Conservation (phyloP, 2,329 filamentous ascomycete species). For the Cladosporium sp. region DNA sequence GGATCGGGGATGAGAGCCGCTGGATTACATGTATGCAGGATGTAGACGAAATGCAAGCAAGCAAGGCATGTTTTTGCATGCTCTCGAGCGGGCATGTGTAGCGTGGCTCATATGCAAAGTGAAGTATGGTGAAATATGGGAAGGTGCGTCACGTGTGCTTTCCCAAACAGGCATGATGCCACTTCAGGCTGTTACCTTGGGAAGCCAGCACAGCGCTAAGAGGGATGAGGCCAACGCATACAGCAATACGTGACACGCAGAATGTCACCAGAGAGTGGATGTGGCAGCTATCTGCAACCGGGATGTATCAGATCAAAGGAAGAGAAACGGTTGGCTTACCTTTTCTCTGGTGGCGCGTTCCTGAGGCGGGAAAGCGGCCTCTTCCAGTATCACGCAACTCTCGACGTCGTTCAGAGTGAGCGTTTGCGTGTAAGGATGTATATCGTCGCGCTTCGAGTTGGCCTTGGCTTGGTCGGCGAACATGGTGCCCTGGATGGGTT, state of each 20-base stretch:
- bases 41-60: background rate
- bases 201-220: background rate
- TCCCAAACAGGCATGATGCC: background rate
- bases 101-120: background rate
- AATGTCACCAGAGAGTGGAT: constrained; percentile 17
- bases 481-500: background rate
- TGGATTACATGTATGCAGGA: background rate
- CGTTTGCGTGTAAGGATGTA: constrained; percentile 70
- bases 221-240: constrained; percentile 24
- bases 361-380: constrained; percentile 53
- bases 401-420: constrained; percentile 65
- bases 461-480: constrained; percentile 7
- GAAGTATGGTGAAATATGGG: background rate
- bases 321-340: constrained; percentile 39
- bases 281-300: background rate
- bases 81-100: background rate
- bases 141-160: constrained; percentile 1
- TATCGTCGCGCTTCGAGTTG: constrained; percentile 45
- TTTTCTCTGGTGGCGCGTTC: constrained; percentile 58
- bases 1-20: background rate
- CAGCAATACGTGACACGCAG: constrained; percentile 23
- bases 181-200: background rate
- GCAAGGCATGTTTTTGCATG: background rate
- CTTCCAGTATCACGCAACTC: constrained; percentile 56
- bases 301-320: background rate